Evolutionary conservation across 2,329 filamentous ascomycete species (phyloP).

Genomic region (Aspergillus terreus): DNA sequence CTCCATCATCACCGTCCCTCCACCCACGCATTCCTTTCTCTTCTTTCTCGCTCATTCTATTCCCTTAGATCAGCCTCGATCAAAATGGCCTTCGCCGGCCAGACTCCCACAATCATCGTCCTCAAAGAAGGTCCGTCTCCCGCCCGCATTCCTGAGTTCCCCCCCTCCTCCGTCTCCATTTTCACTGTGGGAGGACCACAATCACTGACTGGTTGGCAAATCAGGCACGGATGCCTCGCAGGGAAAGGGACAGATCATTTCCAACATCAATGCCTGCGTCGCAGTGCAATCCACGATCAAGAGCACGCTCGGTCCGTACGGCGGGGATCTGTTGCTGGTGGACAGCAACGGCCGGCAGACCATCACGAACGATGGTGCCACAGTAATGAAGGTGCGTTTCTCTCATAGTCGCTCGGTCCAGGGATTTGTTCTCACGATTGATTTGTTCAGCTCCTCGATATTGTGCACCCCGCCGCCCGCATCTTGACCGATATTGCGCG

Average conservation of each 20-base stretch:
- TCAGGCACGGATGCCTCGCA: constrained; percentile 95
- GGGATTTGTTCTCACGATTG: too few species aligned
- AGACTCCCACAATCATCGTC: constrained; percentile 97
- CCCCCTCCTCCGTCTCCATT: background rate
- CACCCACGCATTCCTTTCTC: constrained; percentile 16
- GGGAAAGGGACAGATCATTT: constrained; percentile 92
- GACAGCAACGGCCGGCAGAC: constrained; percentile 94
- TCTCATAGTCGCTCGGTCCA: too few species aligned
- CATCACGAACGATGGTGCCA: constrained; percentile 98
- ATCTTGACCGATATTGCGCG: constrained; percentile 97
- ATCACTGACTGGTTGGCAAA: constrained; percentile 21
- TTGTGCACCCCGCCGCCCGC: constrained; percentile 93
- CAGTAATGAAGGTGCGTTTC: constrained; percentile 87
- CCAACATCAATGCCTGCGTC: constrained; percentile 97
- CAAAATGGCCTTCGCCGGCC: constrained; percentile 91
- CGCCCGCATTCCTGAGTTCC: constrained; percentile 25
- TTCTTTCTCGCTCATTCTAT: constrained; percentile 9
- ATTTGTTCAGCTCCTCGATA: constrained; percentile 74
- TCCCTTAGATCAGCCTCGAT: constrained; percentile 19
- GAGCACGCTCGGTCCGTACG: constrained; percentile 92
- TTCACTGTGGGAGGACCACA: constrained; percentile 12
- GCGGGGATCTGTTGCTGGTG: constrained; percentile 91
- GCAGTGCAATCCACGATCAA: constrained; percentile 95
- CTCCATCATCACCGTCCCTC: constrained; percentile 21
- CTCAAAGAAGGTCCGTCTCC: constrained; percentile 81